Percentiles rank a stretch among this genome's conserved stretches.
phyloP scores from a whole-genome alignment of 495 filamentous ascomycete species.

The Pseudevernia furfuracea region DNA sequence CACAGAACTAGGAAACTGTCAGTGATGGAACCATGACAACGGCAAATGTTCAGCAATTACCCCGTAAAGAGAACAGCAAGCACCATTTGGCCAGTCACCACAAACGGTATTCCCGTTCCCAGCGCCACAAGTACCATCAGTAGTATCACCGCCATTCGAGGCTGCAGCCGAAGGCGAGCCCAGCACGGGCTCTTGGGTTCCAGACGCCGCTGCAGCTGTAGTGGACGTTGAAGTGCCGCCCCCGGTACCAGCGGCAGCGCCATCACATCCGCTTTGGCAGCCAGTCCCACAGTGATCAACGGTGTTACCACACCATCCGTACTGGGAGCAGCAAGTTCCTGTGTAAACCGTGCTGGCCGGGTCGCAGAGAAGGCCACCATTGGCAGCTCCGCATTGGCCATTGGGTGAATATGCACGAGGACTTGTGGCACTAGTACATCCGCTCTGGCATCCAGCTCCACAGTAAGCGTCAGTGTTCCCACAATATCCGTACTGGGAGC shows the following conservation, averaged over 20 bases:
- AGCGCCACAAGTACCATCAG: slow-evolving; percentile 44
- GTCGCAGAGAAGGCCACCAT: slow-evolving; percentile 12
- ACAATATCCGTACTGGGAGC: slow-evolving; percentile 28
- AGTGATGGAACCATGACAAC: not conserved
- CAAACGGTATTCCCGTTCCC: slow-evolving; percentile 40
- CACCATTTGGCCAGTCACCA: slow-evolving; percentile 42
- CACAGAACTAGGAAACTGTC: slow-evolving; percentile 24
- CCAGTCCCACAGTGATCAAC: slow-evolving; percentile 30
- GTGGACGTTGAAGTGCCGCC: slow-evolving; percentile 10
- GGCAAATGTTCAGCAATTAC: slow-evolving; percentile 18
- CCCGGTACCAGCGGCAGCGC: not conserved
- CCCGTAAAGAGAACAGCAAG: slow-evolving; percentile 47
- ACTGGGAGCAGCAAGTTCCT: slow-evolving; percentile 20
- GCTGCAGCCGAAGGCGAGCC: slow-evolving; percentile 28
- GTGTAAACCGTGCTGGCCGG: slow-evolving; percentile 30
- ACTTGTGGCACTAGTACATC: slow-evolving; percentile 7
- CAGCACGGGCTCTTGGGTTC: slow-evolving; percentile 32
- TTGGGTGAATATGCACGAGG: not conserved
- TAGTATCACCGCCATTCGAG: slow-evolving; percentile 31
- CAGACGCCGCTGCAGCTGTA: slow-evolving; percentile 12
- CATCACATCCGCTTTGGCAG: slow-evolving; percentile 23
- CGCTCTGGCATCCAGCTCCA: slow-evolving; percentile 29
- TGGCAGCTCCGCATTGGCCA: not conserved
- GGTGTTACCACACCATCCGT: slow-evolving; percentile 32
- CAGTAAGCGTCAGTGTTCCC: slow-evolving; percentile 29